phyloP scores from a whole-genome alignment of 352 stramenopile genomes.

The Globisporangium spinosum region DNA sequence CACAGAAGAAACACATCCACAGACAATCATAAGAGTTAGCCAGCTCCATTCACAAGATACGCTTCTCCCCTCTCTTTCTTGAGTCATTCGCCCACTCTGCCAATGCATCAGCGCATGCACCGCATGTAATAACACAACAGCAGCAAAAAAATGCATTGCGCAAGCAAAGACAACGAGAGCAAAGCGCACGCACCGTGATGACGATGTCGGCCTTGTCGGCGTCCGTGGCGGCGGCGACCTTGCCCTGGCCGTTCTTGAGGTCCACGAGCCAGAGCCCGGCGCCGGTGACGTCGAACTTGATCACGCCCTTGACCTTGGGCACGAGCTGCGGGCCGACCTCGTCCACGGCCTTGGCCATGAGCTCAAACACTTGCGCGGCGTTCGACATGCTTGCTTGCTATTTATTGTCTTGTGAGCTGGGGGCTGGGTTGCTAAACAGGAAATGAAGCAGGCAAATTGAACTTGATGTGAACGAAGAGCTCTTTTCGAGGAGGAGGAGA shows the following conservation, averaged over 20 bases:
- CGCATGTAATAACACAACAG: background rate
- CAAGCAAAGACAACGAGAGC: background rate
- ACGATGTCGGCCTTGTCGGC: slow-evolving; percentile 71
- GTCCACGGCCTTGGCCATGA: slow-evolving; percentile 64
- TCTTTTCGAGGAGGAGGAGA: background rate
- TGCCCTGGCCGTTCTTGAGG: slow-evolving; percentile 71
- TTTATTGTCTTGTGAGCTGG: background rate
- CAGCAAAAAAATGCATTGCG: background rate
- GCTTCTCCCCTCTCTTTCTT: background rate
- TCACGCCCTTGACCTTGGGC: slow-evolving; percentile 70
- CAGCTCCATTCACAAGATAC: slow-evolving; percentile 2
- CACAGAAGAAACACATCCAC: slow-evolving; percentile 1
- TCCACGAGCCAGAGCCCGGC: slow-evolving; percentile 73
- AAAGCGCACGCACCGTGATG: slow-evolving; percentile 40
- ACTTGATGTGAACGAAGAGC: background rate
- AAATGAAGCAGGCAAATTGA: slow-evolving; percentile 1
- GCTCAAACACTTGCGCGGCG: slow-evolving; percentile 62
- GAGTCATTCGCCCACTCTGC: background rate
- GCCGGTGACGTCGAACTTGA: slow-evolving; percentile 77
- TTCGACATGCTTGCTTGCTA: slow-evolving; percentile 26
- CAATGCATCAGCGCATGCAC: background rate
- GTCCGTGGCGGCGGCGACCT: slow-evolving; percentile 40
- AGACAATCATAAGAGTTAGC: slow-evolving; percentile 6
- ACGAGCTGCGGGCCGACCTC: slow-evolving; percentile 68
- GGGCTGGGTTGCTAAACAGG: background rate